These are phyloP conservation scores for Solanum raphanifolium DNA, from an alignment of 257 asterid species.

Conservation along the genomic window DNA sequence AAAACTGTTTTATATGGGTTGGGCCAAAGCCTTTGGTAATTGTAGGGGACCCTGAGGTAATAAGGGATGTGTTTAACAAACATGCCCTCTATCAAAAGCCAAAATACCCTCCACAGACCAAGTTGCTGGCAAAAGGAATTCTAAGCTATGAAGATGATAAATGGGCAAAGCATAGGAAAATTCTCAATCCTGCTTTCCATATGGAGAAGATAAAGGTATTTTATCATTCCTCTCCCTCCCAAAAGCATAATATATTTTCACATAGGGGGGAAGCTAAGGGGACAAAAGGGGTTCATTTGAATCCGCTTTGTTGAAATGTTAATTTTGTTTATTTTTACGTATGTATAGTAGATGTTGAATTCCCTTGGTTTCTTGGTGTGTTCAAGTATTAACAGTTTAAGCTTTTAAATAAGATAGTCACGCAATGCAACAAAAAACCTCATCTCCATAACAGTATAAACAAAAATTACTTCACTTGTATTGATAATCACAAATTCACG, in stretches of 20 bases:
- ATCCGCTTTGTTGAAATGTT: neutral
- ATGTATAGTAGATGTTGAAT: neutral
- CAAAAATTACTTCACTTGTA: neutral
- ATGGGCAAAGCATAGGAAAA: slow-evolving; percentile 52
- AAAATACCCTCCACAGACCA: slow-evolving; percentile 21
- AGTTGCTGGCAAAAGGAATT: slow-evolving; percentile 26
- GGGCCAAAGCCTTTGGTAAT: neutral
- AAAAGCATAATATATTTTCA: neutral
- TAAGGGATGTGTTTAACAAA: slow-evolving; percentile 11
- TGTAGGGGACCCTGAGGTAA: too few relatives aligned
- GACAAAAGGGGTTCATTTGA: neutral
- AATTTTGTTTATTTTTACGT: neutral
- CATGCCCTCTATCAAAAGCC: slow-evolving; percentile 13
- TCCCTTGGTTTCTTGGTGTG: neutral
- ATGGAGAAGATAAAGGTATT: slow-evolving; percentile 20
- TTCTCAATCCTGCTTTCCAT: slow-evolving; percentile 58
- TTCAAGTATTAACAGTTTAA: neutral
- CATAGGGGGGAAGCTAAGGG: neutral
- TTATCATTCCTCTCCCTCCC: neutral
- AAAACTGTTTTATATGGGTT: slow-evolving; percentile 27
- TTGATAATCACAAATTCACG: neutral
- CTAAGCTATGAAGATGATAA: slow-evolving; percentile 19
- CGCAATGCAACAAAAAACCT: neutral
- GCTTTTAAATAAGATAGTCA: neutral
- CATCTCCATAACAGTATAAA: neutral